Conservation (phyloP, 768 basidiomycete genomes). For the Chalciporus piperatus region DNA sequence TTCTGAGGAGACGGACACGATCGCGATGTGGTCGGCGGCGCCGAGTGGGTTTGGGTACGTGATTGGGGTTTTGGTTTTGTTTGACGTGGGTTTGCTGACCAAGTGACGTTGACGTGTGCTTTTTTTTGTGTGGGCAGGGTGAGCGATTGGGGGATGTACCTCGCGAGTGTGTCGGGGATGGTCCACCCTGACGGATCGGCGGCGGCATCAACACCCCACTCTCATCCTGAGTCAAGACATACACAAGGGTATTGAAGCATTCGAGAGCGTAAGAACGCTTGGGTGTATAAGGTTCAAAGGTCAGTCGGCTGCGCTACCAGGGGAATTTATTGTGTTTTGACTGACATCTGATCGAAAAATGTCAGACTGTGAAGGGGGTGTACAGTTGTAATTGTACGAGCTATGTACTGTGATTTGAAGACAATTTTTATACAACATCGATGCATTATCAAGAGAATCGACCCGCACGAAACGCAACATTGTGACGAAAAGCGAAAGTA, state of each 20-base stretch:
- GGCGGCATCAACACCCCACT: not conserved
- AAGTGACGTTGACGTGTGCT: not conserved
- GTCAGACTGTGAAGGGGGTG: too few relatives aligned
- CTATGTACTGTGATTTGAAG: too few relatives aligned
- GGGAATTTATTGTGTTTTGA: too few relatives aligned
- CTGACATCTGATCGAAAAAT: too few relatives aligned
- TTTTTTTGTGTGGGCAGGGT: slow-evolving; percentile 26
- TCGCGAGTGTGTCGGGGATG: slow-evolving; percentile 27
- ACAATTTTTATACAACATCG: too few relatives aligned
- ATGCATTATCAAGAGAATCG: too few relatives aligned
- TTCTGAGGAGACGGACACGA: slow-evolving; percentile 45
- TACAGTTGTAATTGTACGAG: too few relatives aligned
- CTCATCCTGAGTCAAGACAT: not conserved
- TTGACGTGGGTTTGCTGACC: not conserved
- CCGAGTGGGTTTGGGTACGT: slow-evolving; percentile 63
- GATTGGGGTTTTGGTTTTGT: not conserved
- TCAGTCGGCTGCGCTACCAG: too few relatives aligned
- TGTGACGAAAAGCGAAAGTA: too few relatives aligned
- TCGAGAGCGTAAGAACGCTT: too few relatives aligned
- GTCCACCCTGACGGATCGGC: not conserved
- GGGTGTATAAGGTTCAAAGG: too few relatives aligned
- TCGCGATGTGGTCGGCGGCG: slow-evolving; percentile 63
- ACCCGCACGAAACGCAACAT: too few relatives aligned
- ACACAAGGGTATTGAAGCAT: not conserved
- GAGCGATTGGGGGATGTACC: slow-evolving; percentile 40